Percentiles rank a stretch among this genome's conserved stretches.
These are phyloP conservation scores for Candida albicans DNA, from an alignment of 1,139 yeast species.

Conservation along the genomic window DNA sequence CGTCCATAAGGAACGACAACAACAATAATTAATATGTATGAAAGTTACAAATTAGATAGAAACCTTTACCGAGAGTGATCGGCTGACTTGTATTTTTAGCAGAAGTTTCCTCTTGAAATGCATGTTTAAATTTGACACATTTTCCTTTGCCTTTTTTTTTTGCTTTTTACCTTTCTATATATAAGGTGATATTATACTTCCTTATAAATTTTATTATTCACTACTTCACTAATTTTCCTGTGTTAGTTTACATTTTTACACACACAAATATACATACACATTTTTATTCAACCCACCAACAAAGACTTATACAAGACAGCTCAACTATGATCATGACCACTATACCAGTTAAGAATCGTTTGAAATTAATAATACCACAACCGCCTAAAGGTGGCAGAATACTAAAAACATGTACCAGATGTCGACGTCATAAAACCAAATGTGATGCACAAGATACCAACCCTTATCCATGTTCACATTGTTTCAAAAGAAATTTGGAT, in stretches of 20 bases:
- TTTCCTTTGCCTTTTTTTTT: too few relatives aligned
- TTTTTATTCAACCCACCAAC: background rate
- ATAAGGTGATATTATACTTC: too few relatives aligned
- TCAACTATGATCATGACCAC: slow-evolving; percentile 20
- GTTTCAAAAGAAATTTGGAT: slow-evolving; percentile 48
- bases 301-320: background rate
- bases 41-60: too few relatives aligned
- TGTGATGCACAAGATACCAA: slow-evolving; percentile 55
- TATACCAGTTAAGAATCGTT: slow-evolving; percentile 22
- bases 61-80: too few relatives aligned
- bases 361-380: slow-evolving; percentile 23
- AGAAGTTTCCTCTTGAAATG: too few relatives aligned
- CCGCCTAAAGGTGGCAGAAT: slow-evolving; percentile 21
- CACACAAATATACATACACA: background rate
- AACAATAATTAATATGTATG: too few relatives aligned
- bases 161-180: too few relatives aligned
- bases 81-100: too few relatives aligned
- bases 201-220: too few relatives aligned
- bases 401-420: slow-evolving; percentile 61
- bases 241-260: background rate
- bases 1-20: too few relatives aligned
- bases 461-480: slow-evolving; percentile 60
- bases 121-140: too few relatives aligned
- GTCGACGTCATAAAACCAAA: slow-evolving; percentile 64
- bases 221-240: too few relatives aligned